Evolutionary conservation across 2,329 filamentous ascomycete species (phyloP).

Genomic region (Lachnum nothofagi): DNA sequence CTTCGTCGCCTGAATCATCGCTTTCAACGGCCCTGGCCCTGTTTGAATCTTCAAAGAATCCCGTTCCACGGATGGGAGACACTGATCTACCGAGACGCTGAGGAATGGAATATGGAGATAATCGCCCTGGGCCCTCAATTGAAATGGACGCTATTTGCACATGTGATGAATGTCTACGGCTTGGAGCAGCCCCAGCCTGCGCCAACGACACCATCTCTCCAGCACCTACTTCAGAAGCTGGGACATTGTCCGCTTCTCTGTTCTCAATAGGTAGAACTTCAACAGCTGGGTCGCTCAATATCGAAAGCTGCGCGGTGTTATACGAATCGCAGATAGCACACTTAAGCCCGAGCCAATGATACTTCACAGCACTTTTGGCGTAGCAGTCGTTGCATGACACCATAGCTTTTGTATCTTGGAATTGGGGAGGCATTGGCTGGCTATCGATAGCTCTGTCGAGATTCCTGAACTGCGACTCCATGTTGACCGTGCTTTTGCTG

Average conservation of each 20-base stretch:
- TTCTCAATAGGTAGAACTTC: conserved; percentile 23
- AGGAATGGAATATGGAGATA: conserved; percentile 24
- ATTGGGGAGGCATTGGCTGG: conserved; percentile 89
- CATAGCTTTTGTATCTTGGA: conserved; percentile 71
- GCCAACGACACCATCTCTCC: conserved; percentile 16
- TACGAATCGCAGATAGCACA: conserved; percentile 70
- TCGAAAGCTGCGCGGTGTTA: conserved; percentile 62
- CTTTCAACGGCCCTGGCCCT: conserved; percentile 39
- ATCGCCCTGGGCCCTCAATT: conserved; percentile 12
- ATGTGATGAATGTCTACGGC: conserved; percentile 31
- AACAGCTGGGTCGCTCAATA: conserved; percentile 43
- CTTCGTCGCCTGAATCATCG: conserved; percentile 45
- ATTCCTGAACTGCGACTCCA: conserved; percentile 92
- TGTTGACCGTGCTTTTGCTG: conserved; percentile 93
- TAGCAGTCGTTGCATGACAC: conserved; percentile 94
- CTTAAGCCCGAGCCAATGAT: conserved; percentile 92
- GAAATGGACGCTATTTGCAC: conserved; percentile 14
- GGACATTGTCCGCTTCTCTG: conserved; percentile 20
- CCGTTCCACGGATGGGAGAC: conserved; percentile 30
- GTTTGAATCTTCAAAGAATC: conserved; percentile 22
- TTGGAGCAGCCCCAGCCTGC: conserved; percentile 9
- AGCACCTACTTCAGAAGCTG: conserved; percentile 13
- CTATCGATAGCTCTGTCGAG: conserved; percentile 79
- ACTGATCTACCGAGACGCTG: conserved; percentile 32
- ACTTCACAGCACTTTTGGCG: conserved; percentile 76